Conservation (phyloP, 352 stramenopile genomes). For the Globisporangium heterothallicum region DNA sequence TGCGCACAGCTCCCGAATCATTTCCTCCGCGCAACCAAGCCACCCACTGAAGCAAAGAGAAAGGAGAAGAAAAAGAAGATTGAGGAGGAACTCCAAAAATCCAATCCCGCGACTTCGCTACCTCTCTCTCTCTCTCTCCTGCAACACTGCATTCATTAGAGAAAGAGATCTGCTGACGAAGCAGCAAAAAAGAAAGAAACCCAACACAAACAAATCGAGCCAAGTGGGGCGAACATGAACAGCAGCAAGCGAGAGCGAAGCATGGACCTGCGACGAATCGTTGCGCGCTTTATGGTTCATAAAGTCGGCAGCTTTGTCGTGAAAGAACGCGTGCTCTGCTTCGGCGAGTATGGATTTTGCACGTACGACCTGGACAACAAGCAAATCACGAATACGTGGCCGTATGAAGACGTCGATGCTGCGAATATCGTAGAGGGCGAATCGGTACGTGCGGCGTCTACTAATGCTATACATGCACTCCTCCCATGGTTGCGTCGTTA, state of each 20-base stretch:
- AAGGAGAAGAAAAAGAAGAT: not conserved
- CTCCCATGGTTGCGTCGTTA: not conserved
- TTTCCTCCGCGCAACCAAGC: too few species aligned
- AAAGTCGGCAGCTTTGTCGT: conserved; percentile 80
- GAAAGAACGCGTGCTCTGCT: conserved; percentile 81
- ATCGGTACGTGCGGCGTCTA: conserved; percentile 21
- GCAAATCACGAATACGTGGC: conserved; percentile 74
- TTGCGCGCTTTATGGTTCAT: conserved; percentile 80
- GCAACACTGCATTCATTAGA: too few species aligned
- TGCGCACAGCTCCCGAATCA: not conserved
- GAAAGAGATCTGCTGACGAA: not conserved
- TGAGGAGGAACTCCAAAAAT: not conserved
- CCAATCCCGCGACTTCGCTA: too few species aligned
- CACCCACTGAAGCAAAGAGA: too few species aligned
- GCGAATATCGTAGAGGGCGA: conserved; percentile 59
- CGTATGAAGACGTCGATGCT: conserved; percentile 72
- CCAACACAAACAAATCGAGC: not conserved
- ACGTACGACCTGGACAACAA: conserved; percentile 69
- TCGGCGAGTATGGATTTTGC: conserved; percentile 67
- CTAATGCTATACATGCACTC: not conserved
- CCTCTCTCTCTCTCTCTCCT: too few species aligned
- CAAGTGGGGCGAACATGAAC: not conserved
- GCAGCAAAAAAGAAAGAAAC: conserved; percentile 1
- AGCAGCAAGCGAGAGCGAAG: not conserved
- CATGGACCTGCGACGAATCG: conserved; percentile 55